phyloP scores from a whole-genome alignment of 1,139 yeast species.

The Candida sanyaensis region DNA sequence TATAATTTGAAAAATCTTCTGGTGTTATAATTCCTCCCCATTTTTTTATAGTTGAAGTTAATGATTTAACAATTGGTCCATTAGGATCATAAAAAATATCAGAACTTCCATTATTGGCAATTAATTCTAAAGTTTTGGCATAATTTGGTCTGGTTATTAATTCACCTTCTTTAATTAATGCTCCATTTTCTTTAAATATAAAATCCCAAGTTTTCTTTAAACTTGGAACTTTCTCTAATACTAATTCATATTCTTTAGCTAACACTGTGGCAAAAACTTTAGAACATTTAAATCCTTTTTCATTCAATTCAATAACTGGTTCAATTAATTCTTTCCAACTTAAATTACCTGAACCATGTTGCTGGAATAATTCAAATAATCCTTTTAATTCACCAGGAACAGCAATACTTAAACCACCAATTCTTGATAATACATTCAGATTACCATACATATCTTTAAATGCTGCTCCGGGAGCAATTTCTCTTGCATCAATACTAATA shows the following conservation, averaged over 20 bases:
- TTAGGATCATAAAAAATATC: slow-evolving; percentile 81
- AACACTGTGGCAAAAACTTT: slow-evolving; percentile 44
- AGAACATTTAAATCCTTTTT: slow-evolving; percentile 65
- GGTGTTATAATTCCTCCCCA: slow-evolving; percentile 64
- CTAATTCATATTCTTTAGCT: slow-evolving; percentile 22
- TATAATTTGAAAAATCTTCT: slow-evolving; percentile 66
- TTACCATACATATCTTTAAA: slow-evolving; percentile 61
- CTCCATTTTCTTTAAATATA: slow-evolving; percentile 35
- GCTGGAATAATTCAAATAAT: slow-evolving; percentile 55
- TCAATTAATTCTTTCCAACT: slow-evolving; percentile 72
- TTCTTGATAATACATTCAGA: slow-evolving; percentile 45
- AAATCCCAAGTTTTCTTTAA: slow-evolving; percentile 55
- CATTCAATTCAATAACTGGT: slow-evolving; percentile 73
- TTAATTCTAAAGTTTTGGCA: slow-evolving; percentile 64
- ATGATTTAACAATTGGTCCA: slow-evolving; percentile 65
- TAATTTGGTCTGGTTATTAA: slow-evolving; percentile 55
- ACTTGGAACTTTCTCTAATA: slow-evolving; percentile 29
- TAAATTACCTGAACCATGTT: slow-evolving; percentile 71
- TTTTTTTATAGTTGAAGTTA: slow-evolving; percentile 45
- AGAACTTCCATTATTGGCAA: slow-evolving; percentile 76
- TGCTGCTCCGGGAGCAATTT: slow-evolving; percentile 73
- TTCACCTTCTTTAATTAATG: slow-evolving; percentile 54
- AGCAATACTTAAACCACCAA: slow-evolving; percentile 85
- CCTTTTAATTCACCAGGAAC: slow-evolving; percentile 93
- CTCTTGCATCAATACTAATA: slow-evolving; percentile 82